These are phyloP conservation scores for Leersia perrieri DNA, from an alignment of 176 grass and related monocot species.

Conservation along the genomic window DNA sequence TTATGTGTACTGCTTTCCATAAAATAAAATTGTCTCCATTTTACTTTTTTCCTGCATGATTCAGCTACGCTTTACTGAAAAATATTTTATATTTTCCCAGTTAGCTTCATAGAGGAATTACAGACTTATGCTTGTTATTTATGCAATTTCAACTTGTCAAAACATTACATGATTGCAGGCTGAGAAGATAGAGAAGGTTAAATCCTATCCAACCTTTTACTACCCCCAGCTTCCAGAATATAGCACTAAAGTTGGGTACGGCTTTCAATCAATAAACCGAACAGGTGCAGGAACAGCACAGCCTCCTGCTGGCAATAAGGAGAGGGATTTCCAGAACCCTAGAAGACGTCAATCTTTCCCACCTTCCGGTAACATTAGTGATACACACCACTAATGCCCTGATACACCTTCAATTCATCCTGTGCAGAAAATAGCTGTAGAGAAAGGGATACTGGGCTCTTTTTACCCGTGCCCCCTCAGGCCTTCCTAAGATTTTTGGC, in stretches of 20 bases:
- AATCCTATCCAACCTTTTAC: constrained; percentile 19
- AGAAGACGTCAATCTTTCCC: constrained; percentile 49
- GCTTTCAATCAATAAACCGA: constrained; percentile 51
- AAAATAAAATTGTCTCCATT: background rate
- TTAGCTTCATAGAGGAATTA: background rate
- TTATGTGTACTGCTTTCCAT: constrained; percentile 27
- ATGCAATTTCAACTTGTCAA: constrained; percentile 21
- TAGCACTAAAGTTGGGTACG: constrained; percentile 42
- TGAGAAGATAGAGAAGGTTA: constrained; percentile 53
- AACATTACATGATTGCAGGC: constrained; percentile 33
- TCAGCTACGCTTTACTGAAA: background rate
- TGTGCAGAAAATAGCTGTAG: constrained; percentile 32
- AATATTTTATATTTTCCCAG: background rate
- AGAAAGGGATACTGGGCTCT: constrained; percentile 10
- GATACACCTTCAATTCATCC: constrained; percentile 2
- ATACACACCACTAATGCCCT: constrained; percentile 40
- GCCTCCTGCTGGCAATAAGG: constrained; percentile 24
- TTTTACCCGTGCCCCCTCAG: constrained; percentile 30
- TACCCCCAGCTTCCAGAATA: constrained; percentile 34
- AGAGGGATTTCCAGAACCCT: constrained; percentile 30
- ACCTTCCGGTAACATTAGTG: constrained; percentile 52
- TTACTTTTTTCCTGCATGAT: background rate
- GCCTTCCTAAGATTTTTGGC: background rate
- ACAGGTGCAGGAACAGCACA: constrained; percentile 31
- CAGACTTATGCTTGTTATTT: background rate